Evolutionary conservation across 1,284 basidiomycete genomes (phyloP).

Genomic region (Boletus hoseneyae): DNA sequence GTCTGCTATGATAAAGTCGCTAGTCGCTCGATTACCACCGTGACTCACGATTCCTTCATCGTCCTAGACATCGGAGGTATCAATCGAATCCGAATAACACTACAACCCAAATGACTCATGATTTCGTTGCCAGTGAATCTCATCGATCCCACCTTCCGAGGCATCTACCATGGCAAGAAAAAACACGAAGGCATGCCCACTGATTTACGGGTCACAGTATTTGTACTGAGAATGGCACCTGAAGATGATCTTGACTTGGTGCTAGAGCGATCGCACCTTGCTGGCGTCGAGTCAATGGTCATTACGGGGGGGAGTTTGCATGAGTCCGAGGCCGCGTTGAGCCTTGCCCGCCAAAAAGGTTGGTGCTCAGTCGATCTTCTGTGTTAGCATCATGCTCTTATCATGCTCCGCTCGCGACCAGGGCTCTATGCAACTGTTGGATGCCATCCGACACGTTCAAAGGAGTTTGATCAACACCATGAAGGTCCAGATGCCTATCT

Average conservation of each 20-base stretch:
- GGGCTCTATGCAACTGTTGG: constrained; percentile 79
- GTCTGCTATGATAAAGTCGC: constrained; percentile 23
- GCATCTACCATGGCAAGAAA: constrained; percentile 47
- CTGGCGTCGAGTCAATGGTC: constrained; percentile 76
- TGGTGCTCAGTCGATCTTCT: constrained; percentile 15
- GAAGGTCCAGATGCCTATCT: constrained; percentile 68
- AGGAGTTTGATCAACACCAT: constrained; percentile 64
- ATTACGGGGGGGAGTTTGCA: constrained; percentile 76
- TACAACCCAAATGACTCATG: neutral
- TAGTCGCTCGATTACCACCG: neutral
- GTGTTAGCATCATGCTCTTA: neutral
- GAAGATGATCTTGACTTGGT: constrained; percentile 70
- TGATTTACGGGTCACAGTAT: constrained; percentile 20
- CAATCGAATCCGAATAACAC: neutral
- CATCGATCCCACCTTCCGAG: constrained; percentile 60
- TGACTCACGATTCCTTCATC: neutral
- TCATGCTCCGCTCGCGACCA: constrained; percentile 22
- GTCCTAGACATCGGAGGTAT: constrained; percentile 46
- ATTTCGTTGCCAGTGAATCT: constrained; percentile 48
- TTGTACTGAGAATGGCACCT: neutral
- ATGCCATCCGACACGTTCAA: constrained; percentile 84
- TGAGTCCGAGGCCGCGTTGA: constrained; percentile 64
- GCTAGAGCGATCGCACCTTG: constrained; percentile 55
- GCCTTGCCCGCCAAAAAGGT: constrained; percentile 61
- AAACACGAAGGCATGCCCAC: constrained; percentile 50